Evolutionary conservation across 2,329 filamentous ascomycete genomes (phyloP).

Genomic region (Chrysoporthe deuterocubensis): DNA sequence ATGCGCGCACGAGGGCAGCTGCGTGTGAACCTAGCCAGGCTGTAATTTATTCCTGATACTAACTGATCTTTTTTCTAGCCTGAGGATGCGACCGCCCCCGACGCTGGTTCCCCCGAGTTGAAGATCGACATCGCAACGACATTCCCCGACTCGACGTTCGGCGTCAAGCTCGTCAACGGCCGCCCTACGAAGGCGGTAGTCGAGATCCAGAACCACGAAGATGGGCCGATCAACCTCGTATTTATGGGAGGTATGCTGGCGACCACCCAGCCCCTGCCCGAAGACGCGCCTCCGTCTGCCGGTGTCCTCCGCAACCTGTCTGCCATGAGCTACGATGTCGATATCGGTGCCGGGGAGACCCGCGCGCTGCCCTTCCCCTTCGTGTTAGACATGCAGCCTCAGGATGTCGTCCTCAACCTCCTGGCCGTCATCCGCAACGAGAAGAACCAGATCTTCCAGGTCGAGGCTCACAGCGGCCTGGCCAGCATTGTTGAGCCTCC

Average conservation of each 20-base stretch:
- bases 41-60: conserved; percentile 17
- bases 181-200: conserved; percentile 81
- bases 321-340: conserved; percentile 71
- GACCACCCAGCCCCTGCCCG: conserved; percentile 56
- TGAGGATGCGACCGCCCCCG: conserved; percentile 31
- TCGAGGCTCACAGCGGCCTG: conserved; percentile 79
- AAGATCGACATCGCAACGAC: conserved; percentile 68
- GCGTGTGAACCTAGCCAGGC: conserved; percentile 27
- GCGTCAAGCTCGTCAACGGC: conserved; percentile 94
- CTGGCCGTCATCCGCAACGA: conserved; percentile 72
- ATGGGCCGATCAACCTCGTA: conserved; percentile 72
- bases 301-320: conserved; percentile 84
- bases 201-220: conserved; percentile 84
- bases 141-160: conserved; percentile 76
- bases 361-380: conserved; percentile 82
- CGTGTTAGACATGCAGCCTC: conserved; percentile 87
- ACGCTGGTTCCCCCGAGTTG: conserved; percentile 48
- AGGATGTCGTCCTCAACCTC: conserved; percentile 81
- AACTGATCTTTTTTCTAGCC: conserved; percentile 23
- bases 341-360: conserved; percentile 76
- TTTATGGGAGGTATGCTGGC: conserved; percentile 78
- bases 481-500: conserved; percentile 89
- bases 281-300: conserved; percentile 50
- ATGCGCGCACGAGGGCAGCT: not conserved
- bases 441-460: conserved; percentile 72